phyloP scores from a whole-genome alignment of 306 rosid genomes.

The Canavalia ensiformis region DNA sequence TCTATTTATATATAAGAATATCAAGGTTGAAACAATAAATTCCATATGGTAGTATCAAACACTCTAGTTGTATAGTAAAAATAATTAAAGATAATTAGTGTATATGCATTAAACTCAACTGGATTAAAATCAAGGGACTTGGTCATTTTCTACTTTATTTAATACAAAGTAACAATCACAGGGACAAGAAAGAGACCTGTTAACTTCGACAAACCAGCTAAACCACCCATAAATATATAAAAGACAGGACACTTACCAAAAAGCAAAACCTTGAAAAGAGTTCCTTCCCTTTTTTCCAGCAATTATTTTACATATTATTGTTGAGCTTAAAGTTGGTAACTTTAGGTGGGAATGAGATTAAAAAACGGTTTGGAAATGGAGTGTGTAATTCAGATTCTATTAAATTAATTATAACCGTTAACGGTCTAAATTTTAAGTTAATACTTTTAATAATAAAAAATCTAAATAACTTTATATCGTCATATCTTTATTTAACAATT shows the following conservation, averaged over 20 bases:
- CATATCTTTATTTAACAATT: too few species aligned
- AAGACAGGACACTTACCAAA: background rate
- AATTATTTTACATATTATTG: background rate
- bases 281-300: background rate
- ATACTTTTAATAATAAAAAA: too few species aligned
- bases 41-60: background rate
- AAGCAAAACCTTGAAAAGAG: background rate
- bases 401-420: too few species aligned
- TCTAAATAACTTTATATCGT: too few species aligned
- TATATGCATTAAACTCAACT: conserved; percentile 6
- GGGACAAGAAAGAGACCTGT: conserved; percentile 22
- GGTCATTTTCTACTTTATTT: conserved; percentile 11
- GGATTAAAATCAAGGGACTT: conserved; percentile 16
- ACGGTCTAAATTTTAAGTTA: too few species aligned
- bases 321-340: background rate
- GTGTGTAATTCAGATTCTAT: too few species aligned
- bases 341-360: too few species aligned
- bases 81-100: background rate
- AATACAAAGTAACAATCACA: background rate
- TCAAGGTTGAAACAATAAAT: background rate
- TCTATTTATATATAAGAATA: too few species aligned
- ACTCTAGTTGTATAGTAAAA: background rate
- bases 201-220: conserved; percentile 20
- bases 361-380: too few species aligned
- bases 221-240: conserved; percentile 14